Evolutionary conservation across 768 basidiomycete species (phyloP).

Genomic region (Tylopilus subfusipes): DNA sequence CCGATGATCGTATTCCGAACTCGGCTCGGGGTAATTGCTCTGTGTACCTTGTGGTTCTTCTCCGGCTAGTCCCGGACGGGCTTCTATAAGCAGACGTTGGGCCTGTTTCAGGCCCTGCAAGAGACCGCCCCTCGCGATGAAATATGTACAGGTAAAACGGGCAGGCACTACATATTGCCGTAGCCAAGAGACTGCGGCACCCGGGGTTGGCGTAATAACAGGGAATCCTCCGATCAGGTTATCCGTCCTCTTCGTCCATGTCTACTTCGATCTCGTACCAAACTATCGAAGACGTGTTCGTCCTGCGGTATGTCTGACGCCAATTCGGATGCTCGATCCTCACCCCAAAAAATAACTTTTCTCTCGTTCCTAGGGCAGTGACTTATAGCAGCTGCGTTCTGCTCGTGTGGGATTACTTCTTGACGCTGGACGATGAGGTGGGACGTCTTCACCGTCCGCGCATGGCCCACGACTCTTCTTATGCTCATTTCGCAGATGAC

Average conservation of each 20-base stretch:
- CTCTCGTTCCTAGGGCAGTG: neutral
- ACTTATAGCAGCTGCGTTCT: neutral
- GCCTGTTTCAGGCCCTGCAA: neutral
- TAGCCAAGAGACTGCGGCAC: neutral
- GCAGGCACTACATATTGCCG: neutral
- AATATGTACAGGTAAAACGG: neutral
- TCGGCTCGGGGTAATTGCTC: no score
- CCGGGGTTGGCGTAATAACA: neutral
- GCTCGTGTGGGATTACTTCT: constrained; percentile 6
- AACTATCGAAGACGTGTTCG: neutral
- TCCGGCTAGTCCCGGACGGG: no score
- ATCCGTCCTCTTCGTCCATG: neutral
- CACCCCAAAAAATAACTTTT: neutral
- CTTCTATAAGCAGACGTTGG: neutral
- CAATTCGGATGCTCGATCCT: neutral
- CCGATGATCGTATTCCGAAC: no score
- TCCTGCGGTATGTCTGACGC: neutral
- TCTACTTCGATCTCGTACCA: neutral
- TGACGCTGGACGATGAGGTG: constrained; percentile 7
- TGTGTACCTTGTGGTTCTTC: neutral
- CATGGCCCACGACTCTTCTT: neutral
- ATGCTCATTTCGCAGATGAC: neutral
- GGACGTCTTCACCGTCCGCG: neutral
- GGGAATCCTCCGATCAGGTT: neutral
- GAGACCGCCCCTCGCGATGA: neutral